Evolutionary conservation across 2,329 filamentous ascomycete species (phyloP).

Genomic region (Epichloe sibirici): DNA sequence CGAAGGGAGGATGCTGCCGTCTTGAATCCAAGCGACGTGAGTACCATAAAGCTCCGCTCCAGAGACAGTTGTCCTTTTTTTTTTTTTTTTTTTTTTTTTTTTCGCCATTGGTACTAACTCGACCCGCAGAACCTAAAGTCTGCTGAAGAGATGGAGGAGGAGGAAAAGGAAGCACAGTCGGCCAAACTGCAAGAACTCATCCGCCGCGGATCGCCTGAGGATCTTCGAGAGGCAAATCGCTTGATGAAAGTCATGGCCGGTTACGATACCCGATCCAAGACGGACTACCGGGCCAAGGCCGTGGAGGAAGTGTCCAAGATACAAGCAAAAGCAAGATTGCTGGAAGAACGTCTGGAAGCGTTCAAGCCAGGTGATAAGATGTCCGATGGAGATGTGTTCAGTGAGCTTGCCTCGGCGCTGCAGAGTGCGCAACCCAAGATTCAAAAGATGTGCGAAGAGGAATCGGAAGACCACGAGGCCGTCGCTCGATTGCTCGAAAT

Average conservation of each 20-base stretch:
- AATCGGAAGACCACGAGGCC: constrained; percentile 91
- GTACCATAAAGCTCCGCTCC: constrained; percentile 21
- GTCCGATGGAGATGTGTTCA: constrained; percentile 52
- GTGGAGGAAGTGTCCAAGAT: constrained; percentile 91
- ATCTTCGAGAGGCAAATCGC: constrained; percentile 91
- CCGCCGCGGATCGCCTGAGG: constrained; percentile 77
- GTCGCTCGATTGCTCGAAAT: constrained; percentile 93
- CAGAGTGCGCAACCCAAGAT: constrained; percentile 96
- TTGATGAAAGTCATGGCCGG: constrained; percentile 99
- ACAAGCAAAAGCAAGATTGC: constrained; percentile 82
- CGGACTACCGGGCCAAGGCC: constrained; percentile 94
- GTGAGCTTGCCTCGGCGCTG: constrained; percentile 79
- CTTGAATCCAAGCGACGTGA: constrained; percentile 88
- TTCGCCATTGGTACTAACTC: constrained; percentile 16
- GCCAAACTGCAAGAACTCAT: constrained; percentile 98
- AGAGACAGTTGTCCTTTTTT: neutral
- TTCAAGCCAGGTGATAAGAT: constrained; percentile 75
- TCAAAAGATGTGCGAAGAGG: constrained; percentile 98
- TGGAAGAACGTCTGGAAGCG: constrained; percentile 85
- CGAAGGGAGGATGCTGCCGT: constrained; percentile 90
- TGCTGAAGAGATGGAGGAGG: constrained; percentile 96
- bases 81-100: too few relatives aligned
- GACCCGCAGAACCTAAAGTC: constrained; percentile 71
- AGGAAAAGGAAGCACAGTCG: constrained; percentile 86
- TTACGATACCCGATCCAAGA: constrained; percentile 89